Base-by-base conservation (phyloP, 441 rosid species). In the Capsella rubella region DNA sequence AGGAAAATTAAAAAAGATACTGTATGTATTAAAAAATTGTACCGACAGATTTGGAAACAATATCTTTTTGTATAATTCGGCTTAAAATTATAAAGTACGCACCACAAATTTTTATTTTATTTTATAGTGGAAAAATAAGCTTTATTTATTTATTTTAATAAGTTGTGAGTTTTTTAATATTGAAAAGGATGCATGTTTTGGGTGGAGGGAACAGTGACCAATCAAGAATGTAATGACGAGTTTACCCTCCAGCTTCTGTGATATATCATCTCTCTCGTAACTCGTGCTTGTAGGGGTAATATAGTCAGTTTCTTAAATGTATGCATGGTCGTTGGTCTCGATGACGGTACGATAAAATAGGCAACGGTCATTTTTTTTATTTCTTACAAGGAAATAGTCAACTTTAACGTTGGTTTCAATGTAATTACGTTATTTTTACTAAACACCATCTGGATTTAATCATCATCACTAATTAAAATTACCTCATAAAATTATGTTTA, bases 21-120 rank as follows among this genome's bases (percentile, higher is more conserved):
- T 65, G 65, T 73, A 15, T 73, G 40, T 37, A 37, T 34, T 21
- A 21, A 40, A 18, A 6, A 50, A 50, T 10, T 66, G 73, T 67
- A 67, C 78, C 78, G 73, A 67, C 78, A 66, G 67, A 49, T 66
- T 66, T 74, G 47, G 46, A 4, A 31, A 50, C 25, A 56, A 55
- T 3, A 74, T 55, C 2, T 45, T 9, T 56, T 32, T 56, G 57
- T 39, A 18, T 5, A 43, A 18, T 13, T 57, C 4, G 25, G 46
- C 40, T 42, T 64, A 64, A 55, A 55, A n/a, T 73, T 65, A 65
- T 58, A 57, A 59, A 58, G 45, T 57, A 67, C 54, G 62, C 61
- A 74, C 73, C 73, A 67, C 55, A 66, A 66, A 35, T 28, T 15
- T 46, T 46, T 46, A 31, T 27, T 58, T 28, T 29, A 0, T 34